phyloP scores from a whole-genome alignment of 163 green algal genomes.

The Coccomyxa subellipsoidea region DNA sequence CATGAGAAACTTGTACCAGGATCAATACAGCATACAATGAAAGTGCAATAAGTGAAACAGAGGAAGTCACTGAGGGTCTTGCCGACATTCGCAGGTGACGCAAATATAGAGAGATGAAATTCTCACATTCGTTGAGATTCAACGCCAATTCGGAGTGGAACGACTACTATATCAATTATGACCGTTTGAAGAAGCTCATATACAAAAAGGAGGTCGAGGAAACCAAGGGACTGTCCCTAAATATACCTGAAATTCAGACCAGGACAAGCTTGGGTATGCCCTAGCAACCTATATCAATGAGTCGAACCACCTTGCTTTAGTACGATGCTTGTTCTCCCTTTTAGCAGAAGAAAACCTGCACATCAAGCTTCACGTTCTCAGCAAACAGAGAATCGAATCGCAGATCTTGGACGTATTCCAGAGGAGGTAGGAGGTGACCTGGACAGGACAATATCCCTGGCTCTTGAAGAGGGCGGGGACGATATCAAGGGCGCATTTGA shows the following conservation, averaged over 20 bases:
- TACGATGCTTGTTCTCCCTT: too few species aligned
- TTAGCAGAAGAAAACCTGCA: too few species aligned
- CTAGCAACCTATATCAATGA: too few species aligned
- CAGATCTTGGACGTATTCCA: neutral
- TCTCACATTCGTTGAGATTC: constrained; percentile 42
- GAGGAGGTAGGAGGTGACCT: neutral
- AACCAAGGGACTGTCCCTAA: constrained; percentile 1
- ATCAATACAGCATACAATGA: too few species aligned
- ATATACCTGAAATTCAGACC: neutral
- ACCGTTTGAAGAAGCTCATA: constrained; percentile 59
- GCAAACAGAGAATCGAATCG: too few species aligned
- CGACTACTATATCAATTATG: constrained; percentile 60
- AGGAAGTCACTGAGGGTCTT: neutral
- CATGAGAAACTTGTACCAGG: too few species aligned
- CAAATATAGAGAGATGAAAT: constrained; percentile 31
- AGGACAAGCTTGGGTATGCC: neutral
- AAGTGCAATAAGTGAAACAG: too few species aligned
- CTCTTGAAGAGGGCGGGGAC: neutral
- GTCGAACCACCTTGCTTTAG: too few species aligned
- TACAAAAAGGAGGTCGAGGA: constrained; percentile 26
- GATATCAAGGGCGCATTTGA: neutral
- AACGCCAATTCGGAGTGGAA: constrained; percentile 54
- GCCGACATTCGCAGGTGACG: neutral
- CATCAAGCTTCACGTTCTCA: too few species aligned
- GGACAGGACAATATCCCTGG: neutral